Percentiles rank a stretch among this genome's conserved stretches.
These are phyloP conservation scores for Draba incana DNA, from an alignment of 345 rosid genomes.

Conservation along the genomic window DNA sequence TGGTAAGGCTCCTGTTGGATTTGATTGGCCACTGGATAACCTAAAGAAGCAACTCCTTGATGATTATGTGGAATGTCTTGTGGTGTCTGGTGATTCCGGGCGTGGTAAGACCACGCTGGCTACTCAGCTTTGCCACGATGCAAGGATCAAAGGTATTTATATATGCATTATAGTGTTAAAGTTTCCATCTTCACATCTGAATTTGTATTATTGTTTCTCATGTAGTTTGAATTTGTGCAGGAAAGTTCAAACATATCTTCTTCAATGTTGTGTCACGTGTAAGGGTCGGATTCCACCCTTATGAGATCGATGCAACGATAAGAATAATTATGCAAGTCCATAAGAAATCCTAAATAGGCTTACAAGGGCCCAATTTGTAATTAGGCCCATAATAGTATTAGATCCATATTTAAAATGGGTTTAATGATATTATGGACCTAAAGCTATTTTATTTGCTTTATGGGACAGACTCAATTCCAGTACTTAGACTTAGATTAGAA, in stretches of 20 bases:
- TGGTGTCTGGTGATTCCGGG: conserved; percentile 57
- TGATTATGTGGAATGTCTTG: conserved; percentile 19
- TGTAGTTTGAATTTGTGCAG: conserved; percentile 41
- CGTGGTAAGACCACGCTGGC: conserved; percentile 58
- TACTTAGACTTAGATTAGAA: no score
- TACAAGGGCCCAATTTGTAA: no score
- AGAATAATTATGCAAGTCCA: no score
- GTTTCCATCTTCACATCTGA: background rate
- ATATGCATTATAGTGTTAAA: background rate
- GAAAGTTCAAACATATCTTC: conserved; percentile 53
- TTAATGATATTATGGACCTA: no score
- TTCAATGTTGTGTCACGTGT: conserved; percentile 13
- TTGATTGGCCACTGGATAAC: conserved; percentile 42
- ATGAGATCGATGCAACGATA: no score
- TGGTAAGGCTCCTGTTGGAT: conserved; percentile 40
- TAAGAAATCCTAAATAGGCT: no score
- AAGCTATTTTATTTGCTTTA: no score
- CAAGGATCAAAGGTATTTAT: conserved; percentile 47
- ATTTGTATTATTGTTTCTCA: conserved; percentile 22
- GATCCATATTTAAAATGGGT: no score
- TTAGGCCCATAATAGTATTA: no score
- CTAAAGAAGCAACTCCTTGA: conserved; percentile 45
- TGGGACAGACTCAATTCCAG: no score
- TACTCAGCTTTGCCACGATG: conserved; percentile 47
- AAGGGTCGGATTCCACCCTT: no score